A percentile compares a stretch with the other conserved stretches of the same genome.
These are phyloP conservation scores for Chrysosporium keratinophilum DNA, from an alignment of 2,329 filamentous ascomycete genomes.

Conservation along the genomic window DNA sequence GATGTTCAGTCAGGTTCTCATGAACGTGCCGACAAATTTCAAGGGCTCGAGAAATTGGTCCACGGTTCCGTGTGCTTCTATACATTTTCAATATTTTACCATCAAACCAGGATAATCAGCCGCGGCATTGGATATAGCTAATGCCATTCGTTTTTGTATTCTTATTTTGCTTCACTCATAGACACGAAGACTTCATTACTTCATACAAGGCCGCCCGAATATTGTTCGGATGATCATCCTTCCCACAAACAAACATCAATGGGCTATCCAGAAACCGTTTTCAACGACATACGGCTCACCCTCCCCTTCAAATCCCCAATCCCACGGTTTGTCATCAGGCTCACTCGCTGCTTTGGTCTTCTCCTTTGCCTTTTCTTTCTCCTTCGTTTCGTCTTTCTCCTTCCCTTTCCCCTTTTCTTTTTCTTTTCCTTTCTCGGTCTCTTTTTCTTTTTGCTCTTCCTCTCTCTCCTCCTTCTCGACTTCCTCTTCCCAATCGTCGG, in stretches of 20 bases:
- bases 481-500: constrained; percentile 40
- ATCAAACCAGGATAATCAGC: too few species aligned
- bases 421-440: not conserved
- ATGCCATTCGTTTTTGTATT: too few species aligned
- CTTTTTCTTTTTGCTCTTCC: not conserved
- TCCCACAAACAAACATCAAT: too few species aligned
- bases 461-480: constrained; percentile 35
- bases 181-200: too few species aligned
- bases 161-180: too few species aligned
- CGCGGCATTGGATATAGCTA: too few species aligned
- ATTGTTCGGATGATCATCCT: not conserved
- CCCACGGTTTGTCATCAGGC: not conserved
- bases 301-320: not conserved
- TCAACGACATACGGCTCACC: not conserved
- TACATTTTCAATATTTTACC: too few species aligned
- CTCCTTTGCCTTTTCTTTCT: not conserved
- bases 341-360: not conserved
- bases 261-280: not conserved
- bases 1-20: too few species aligned
- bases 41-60: too few species aligned
- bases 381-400: not conserved
- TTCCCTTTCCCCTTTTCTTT: not conserved
- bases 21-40: too few species aligned
- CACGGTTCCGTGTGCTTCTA: too few species aligned
- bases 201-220: too few species aligned